These are phyloP conservation scores for Apostasia shenzhenica DNA, from an alignment of 106 monocot species.

Conservation along the genomic window DNA sequence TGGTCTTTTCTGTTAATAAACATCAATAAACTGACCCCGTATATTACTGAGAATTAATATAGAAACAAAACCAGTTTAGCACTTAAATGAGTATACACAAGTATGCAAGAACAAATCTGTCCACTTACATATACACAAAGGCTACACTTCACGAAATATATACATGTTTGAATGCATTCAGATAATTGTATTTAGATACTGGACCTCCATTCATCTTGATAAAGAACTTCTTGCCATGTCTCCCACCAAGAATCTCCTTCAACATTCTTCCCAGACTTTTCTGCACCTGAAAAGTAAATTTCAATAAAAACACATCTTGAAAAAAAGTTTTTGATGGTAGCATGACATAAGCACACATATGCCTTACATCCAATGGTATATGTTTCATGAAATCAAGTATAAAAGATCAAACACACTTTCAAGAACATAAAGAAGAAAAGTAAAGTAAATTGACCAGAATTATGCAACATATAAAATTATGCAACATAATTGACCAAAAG, in stretches of 20 bases:
- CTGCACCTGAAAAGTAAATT: constrained; percentile 52
- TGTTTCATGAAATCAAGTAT: not conserved
- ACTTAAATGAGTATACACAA: not conserved
- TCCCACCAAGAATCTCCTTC: constrained; percentile 99
- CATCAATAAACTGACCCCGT: too few species aligned
- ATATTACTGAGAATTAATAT: too few species aligned
- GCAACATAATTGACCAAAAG: not conserved
- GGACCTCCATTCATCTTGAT: constrained; percentile 99
- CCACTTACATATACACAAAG: not conserved
- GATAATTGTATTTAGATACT: not conserved
- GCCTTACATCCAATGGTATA: not conserved
- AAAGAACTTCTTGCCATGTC: constrained; percentile 95
- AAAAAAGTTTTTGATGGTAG: not conserved
- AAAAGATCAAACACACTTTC: not conserved
- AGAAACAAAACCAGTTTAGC: not conserved
- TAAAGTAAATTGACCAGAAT: not conserved
- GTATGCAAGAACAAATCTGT: not conserved
- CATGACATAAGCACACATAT: too few species aligned
- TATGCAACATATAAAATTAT: not conserved
- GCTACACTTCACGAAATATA: not conserved
- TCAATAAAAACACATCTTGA: not conserved
- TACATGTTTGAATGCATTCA: not conserved
- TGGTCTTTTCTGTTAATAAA: too few species aligned
- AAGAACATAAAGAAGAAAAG: not conserved
- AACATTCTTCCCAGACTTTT: constrained; percentile 89